phyloP scores from a whole-genome alignment of 192 early-diverging fungal species.

The Rhizoclosmatium globosum region DNA sequence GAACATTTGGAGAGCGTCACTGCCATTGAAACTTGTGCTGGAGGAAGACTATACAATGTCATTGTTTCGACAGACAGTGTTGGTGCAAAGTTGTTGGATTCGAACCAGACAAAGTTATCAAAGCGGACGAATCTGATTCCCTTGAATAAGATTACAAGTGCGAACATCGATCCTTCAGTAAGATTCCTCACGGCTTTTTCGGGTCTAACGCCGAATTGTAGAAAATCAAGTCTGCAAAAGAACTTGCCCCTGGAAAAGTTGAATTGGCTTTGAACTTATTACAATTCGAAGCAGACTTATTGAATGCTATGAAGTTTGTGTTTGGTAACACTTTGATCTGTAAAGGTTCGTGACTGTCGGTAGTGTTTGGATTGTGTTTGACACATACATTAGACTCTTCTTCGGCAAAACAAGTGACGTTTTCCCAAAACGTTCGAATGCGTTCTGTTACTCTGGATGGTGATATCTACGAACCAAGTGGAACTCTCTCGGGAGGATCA shows the following conservation, averaged over 20 bases:
- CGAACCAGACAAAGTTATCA: slow-evolving; percentile 54
- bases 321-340: slow-evolving; percentile 95
- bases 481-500: slow-evolving; percentile 92
- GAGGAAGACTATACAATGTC: slow-evolving; percentile 91
- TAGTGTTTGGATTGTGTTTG: background rate
- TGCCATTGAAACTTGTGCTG: slow-evolving; percentile 96
- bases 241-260: slow-evolving; percentile 85
- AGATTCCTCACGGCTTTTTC: background rate
- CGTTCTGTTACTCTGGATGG: slow-evolving; percentile 97
- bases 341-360: slow-evolving; percentile 51
- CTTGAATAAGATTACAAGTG: slow-evolving; percentile 89
- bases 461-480: slow-evolving; percentile 95
- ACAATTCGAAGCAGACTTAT: slow-evolving; percentile 81
- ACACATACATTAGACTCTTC: slow-evolving; percentile 63
- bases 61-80: slow-evolving; percentile 89
- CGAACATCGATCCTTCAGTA: slow-evolving; percentile 29
- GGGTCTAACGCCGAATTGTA: slow-evolving; percentile 29
- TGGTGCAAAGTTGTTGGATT: slow-evolving; percentile 79
- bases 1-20: slow-evolving; percentile 70
- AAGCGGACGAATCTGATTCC: slow-evolving; percentile 92
- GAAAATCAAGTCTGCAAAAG: slow-evolving; percentile 76
- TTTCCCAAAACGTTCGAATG: slow-evolving; percentile 80
- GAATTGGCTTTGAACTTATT: slow-evolving; percentile 88
- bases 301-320: slow-evolving; percentile 87
- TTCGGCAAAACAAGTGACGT: slow-evolving; percentile 88